Evolutionary conservation across 805 yeast species (phyloP), one percentile per base, ranked within the genome.

Genomic region (Nakazawaea ishiwadae): DNA sequence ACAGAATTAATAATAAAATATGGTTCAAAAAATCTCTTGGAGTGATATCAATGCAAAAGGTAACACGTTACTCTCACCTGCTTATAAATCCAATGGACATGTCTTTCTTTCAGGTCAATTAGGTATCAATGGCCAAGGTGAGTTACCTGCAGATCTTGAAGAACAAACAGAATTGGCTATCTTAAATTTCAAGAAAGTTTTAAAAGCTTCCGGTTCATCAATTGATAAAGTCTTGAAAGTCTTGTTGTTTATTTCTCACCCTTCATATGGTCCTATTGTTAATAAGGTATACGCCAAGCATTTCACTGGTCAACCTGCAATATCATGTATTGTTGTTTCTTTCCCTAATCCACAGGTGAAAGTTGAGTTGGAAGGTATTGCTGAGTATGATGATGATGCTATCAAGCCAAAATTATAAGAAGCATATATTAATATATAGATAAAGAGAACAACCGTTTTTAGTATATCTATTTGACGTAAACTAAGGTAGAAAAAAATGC

Each of bases 21-120:
- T 58, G 61, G 55, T 52, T 31, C 54, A 56, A 46, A 52, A 57
- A 45, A 47, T 66, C 40, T 45, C 62, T 2, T 69, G 71, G 71
- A 56, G 53, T 20, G 58, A 58, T 31, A 49, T 66, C 27, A 58
- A 56, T 5, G 48, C 57, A 12, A 18, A 44, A 11, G 62, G 63
- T 2, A 58, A 51, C 49, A 35, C 49, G 2, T 44, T 68, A 7
- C 42, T 68, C n/a, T 63, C 73, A 4, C 73, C 75, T 29, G 71
- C 73, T 3, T 63, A 46, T 46, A 58, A 56, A 38, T 54, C 63
- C 42, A 65, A 62, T 28, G 73, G 69, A 23, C 62, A 60, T 35
- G 69, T 74, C 16, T 72, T 66, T 58, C 66, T 77, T 8, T 68
- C 77, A n/a, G 80, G 79, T 2, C 56, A 62, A 32, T 60, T 68